Conservation (phyloP, 768 basidiomycete genomes). For the Suillus alpinus region DNA sequence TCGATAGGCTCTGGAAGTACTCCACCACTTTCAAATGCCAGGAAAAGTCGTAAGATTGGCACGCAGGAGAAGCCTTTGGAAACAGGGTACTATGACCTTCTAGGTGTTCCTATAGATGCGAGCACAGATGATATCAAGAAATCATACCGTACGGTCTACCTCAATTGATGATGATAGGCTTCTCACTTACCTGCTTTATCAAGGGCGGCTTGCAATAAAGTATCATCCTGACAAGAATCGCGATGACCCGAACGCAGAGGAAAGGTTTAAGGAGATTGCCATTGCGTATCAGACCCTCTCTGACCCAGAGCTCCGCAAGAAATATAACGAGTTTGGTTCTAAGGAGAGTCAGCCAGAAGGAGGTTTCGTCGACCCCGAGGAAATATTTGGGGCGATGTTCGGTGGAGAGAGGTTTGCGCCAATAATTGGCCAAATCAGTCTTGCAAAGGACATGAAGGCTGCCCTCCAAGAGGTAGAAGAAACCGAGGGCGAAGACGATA, state of each 20-base stretch:
- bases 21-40: conserved; percentile 14
- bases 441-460: conserved; percentile 90
- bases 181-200: neutral
- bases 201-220: conserved; percentile 84
- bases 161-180: neutral
- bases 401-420: conserved; percentile 84
- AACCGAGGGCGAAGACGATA: conserved; percentile 46
- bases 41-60: conserved; percentile 76
- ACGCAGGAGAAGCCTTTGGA: conserved; percentile 87
- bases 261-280: conserved; percentile 87
- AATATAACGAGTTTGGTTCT: conserved; percentile 90
- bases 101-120: conserved; percentile 73
- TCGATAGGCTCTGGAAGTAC: conserved; percentile 14
- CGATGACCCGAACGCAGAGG: conserved; percentile 80
- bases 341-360: conserved; percentile 82
- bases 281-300: conserved; percentile 88
- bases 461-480: conserved; percentile 87
- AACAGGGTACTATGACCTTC: conserved; percentile 86
- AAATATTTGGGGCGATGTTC: conserved; percentile 80
- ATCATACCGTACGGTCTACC: conserved; percentile 68
- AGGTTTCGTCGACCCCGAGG: conserved; percentile 85
- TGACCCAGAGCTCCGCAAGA: conserved; percentile 68
- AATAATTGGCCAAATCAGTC: conserved; percentile 85
- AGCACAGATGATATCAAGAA: conserved; percentile 87
- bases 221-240: conserved; percentile 93